Evolutionary conservation across 2,329 filamentous ascomycete species (phyloP), one percentile per base, ranked within the genome.

Genomic region (Cercospora janseana): DNA sequence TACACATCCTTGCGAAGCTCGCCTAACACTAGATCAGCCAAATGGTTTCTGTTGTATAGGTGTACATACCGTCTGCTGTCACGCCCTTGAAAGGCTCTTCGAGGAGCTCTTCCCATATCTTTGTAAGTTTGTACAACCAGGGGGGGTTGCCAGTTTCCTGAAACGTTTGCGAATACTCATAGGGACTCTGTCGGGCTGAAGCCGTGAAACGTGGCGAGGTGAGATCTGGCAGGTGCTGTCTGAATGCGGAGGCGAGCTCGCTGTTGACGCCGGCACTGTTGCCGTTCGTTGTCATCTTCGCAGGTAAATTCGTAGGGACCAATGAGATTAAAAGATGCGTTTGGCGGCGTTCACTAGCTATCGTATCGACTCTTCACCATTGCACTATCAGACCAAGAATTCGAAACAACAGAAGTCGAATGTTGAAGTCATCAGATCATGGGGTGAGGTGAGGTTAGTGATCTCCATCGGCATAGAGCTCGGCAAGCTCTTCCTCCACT

Each of bases 1-100:
- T 63, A 68, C 3, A 60, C 43, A 21, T 24, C 58, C 13, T 58
- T 32, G 15, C 52, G 40, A 3, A 63, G 48, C 15, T 16, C 50
- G 18, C 64, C 64, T 66, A 46, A 2, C 16, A n/a, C 9, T 9
- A 6, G 3, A 16, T 57, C 31, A 57, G 46, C n/a, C 12, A 1
- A 4, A 4, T 4, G n/a, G 5, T 32, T 8, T 12, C 7, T 15
- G 27, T 23, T 7, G 21, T 10, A 13, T 4, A 27, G 6, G 47
- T 16, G 26, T 18, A 57, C 69, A 21, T 69, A 76, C 85, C 86
- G 56, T 89, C 83, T 8, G 69, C 81, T 0, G 86, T 88, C 15
- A 90, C 73, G 18, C 86, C 86, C 61, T 79, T 82, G 65, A 81
- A 89, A 0, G 86, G 85, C 68, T 88, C 84, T 48, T 80, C 62